Conservation (phyloP, 1,284 basidiomycete genomes). For the Cutaneotrichosporon sp. region DNA sequence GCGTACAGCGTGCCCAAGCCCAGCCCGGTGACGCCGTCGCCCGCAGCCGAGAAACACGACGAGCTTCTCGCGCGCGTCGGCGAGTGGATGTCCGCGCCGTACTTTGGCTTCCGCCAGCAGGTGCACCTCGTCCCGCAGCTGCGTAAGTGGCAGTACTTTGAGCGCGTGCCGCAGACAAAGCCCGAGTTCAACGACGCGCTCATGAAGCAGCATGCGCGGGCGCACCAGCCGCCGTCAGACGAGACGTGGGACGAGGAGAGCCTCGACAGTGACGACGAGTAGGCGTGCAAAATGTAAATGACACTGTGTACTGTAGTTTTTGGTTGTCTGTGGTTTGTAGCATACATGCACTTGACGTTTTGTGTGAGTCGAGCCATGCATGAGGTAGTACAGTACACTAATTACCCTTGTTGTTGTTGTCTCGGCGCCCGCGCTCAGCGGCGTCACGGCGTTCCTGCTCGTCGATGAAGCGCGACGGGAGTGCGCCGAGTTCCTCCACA, state of each 20-base stretch:
- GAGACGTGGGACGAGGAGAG: neutral
- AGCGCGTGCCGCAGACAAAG: neutral
- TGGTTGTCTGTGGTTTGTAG: too few relatives aligned
- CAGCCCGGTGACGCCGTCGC: neutral
- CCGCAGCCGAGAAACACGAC: neutral
- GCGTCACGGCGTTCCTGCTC: too few relatives aligned
- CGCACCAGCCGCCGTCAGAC: neutral
- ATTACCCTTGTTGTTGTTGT: too few relatives aligned
- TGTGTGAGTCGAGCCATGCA: too few relatives aligned
- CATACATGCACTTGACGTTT: too few relatives aligned
- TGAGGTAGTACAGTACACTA: too few relatives aligned
- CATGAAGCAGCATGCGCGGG: neutral
- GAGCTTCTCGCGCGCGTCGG: neutral
- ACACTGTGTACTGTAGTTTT: too few relatives aligned
- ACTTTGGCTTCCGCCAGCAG: neutral
- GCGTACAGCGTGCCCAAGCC: neutral
- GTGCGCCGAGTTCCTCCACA: neutral
- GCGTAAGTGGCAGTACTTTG: neutral
- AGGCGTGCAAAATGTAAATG: neutral
- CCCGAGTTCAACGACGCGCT: neutral
- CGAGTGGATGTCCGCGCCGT: neutral
- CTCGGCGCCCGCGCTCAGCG: too few relatives aligned
- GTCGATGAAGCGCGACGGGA: conserved; percentile 4
- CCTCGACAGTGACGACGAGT: conserved; percentile 1
- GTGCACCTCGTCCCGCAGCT: neutral